Base-by-base conservation (phyloP, 1,139 yeast genomes). In the Candida sanyaensis region DNA sequence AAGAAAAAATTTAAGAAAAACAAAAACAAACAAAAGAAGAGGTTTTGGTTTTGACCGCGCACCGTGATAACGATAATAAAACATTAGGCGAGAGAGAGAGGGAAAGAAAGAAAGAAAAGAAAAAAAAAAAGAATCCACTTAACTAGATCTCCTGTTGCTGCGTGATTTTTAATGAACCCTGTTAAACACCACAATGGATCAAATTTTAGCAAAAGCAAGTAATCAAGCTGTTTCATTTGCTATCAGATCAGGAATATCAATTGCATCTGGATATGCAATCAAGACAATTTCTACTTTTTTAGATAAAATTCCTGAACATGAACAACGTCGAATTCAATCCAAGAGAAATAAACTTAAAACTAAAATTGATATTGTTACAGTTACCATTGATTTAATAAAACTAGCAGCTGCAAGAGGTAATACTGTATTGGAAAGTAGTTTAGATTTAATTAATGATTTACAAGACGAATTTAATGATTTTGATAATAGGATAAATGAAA, bases 191-290 rank as follows among this genome's bases (percentile, higher is more conserved):
- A 17, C 10, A 11, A 75, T 75, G 80, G 81, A 76, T 54, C 77
- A 75, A 47, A 63, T 76, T 29, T 57, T 75, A 27, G 63, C 71
- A 24, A 78, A 82, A 66, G 95, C 95, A 4, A 86, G 92, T 30
- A 83, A 81, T 48, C 93, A 88, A 55, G 90, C 90, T 1, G 89
- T 88, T 8, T 80, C 91, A 2, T 86, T 88, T 68, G 96, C 95
- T 9, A 83, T 88, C 37, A 71, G 88, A 49, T 86, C 93, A 1
- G 91, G 95, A 0, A 81, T 88, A 24, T 83, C 91, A 0, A 59
- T 87, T 31, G 96, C 95, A 0, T 83, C 92, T 0, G 84, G 88
- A 0, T 88, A 83, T 65, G 93, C 93, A 17, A 77, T 88, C 45
- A 83, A 81, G 53, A 82, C 88, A 0, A 80, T 87, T 13, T 65